A percentile compares a stretch with the other conserved stretches of the same genome.
Conservation (phyloP, 495 filamentous ascomycete species). For the Tuber aestivum region DNA sequence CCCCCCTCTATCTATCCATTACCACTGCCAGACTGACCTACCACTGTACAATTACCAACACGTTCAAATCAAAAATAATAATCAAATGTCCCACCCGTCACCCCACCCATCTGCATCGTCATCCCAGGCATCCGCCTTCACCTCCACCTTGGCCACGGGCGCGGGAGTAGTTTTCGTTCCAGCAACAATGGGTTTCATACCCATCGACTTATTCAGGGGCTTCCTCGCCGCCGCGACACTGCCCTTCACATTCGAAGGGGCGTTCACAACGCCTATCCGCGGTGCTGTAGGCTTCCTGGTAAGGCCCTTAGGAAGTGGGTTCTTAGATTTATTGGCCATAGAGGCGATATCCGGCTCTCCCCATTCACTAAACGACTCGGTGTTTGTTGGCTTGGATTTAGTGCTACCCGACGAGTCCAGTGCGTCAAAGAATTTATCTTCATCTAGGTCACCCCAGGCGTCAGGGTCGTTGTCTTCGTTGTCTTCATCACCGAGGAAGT, state of each 20-base stretch:
- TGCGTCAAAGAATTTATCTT: slow-evolving; percentile 51
- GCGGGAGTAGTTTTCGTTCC: neutral
- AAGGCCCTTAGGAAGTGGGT: slow-evolving; percentile 30
- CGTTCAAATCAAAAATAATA: neutral
- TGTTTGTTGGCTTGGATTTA: slow-evolving; percentile 32
- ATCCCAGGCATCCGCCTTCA: slow-evolving; percentile 52
- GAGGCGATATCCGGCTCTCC: slow-evolving; percentile 23
- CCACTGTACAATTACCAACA: neutral
- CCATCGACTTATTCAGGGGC: slow-evolving; percentile 11
- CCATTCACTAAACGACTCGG: slow-evolving; percentile 14
- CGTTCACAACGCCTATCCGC: slow-evolving; percentile 20
- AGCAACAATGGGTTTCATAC: slow-evolving; percentile 19
- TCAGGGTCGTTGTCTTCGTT: slow-evolving; percentile 57
- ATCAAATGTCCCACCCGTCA: slow-evolving; percentile 53
- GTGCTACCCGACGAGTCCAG: slow-evolving; percentile 5
- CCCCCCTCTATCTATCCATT: neutral
- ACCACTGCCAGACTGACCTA: neutral
- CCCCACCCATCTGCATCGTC: slow-evolving; percentile 62
- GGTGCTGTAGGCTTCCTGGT: slow-evolving; percentile 16
- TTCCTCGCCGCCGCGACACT: slow-evolving; percentile 13
- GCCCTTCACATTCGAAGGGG: slow-evolving; percentile 15
- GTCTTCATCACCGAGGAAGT: slow-evolving; percentile 48
- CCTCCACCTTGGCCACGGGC: slow-evolving; percentile 23
- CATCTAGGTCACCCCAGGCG: slow-evolving; percentile 66
- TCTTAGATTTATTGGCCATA: slow-evolving; percentile 28